Evolutionary conservation across 495 filamentous ascomycete species (phyloP).

Genomic region (Annulohypoxylon stygium): DNA sequence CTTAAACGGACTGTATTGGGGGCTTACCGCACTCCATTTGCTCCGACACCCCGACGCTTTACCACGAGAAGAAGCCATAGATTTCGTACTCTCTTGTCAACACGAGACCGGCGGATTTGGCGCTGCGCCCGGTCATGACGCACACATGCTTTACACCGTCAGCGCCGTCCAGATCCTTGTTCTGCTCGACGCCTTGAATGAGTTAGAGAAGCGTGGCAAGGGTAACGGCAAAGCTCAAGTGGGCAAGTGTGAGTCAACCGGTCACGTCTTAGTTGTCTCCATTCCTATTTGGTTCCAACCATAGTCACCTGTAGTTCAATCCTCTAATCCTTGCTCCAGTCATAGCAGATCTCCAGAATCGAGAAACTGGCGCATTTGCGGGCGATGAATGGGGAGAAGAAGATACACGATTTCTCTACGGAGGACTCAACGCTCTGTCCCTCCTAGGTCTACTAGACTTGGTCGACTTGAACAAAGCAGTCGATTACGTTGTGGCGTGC

Average conservation of each 20-base stretch:
- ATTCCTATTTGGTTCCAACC: background rate
- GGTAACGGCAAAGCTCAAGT: slow-evolving; percentile 80
- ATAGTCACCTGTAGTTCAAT: background rate
- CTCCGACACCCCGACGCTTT: slow-evolving; percentile 84
- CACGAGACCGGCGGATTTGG: slow-evolving; percentile 90
- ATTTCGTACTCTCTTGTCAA: slow-evolving; percentile 93
- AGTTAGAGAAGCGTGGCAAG: slow-evolving; percentile 77
- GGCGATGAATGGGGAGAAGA: slow-evolving; percentile 97
- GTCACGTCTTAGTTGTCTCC: background rate
- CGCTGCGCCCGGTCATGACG: slow-evolving; percentile 92
- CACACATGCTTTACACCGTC: slow-evolving; percentile 94
- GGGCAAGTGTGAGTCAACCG: slow-evolving; percentile 72
- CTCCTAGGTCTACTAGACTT: slow-evolving; percentile 77
- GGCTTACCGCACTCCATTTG: slow-evolving; percentile 87
- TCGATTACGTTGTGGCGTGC: slow-evolving; percentile 81
- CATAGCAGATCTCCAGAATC: slow-evolving; percentile 85
- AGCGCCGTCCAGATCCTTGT: slow-evolving; percentile 93
- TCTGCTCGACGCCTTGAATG: slow-evolving; percentile 84
- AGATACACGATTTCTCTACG: slow-evolving; percentile 94
- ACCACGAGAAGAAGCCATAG: slow-evolving; percentile 82
- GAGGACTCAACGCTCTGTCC: slow-evolving; percentile 86
- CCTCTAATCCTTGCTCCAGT: slow-evolving; percentile 61
- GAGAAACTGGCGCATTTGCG: slow-evolving; percentile 83
- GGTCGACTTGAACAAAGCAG: slow-evolving; percentile 82
- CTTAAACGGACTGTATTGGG: slow-evolving; percentile 96